Conservation (phyloP, 2,329 filamentous ascomycete genomes). For the Claviceps africana region DNA sequence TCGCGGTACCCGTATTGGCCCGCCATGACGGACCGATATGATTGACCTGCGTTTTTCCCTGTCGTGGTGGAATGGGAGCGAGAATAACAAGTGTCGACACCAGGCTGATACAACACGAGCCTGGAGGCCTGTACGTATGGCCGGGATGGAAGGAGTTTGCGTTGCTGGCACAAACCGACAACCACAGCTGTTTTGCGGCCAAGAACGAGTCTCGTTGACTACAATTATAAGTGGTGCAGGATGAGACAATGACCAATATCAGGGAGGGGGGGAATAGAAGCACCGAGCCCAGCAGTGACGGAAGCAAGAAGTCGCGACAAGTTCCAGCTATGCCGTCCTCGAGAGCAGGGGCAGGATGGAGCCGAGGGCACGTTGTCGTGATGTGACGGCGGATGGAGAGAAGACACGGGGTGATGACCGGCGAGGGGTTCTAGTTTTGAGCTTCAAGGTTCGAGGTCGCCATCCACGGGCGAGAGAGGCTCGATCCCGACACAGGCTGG, state of each 20-base stretch:
- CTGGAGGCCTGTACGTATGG: background rate
- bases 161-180: background rate
- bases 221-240: background rate
- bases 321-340: background rate
- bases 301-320: background rate
- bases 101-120: background rate
- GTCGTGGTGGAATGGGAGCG: constrained; percentile 7
- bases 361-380: background rate
- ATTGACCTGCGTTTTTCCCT: background rate
- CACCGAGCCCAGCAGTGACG: no score
- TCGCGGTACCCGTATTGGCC: constrained; percentile 28
- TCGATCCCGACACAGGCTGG: background rate
- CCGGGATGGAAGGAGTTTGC: background rate
- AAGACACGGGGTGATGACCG: background rate
- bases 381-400: background rate
- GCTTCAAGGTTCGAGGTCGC: background rate
- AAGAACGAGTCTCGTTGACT: background rate
- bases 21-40: constrained; percentile 13
- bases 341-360: background rate
- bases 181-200: background rate
- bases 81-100: constrained; percentile 26
- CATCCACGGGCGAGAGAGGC: background rate
- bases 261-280: background rate
- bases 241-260: background rate
- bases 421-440: background rate